Base-by-base conservation (phyloP, 148 eudicot species). In the Rhododendron griersonianum region DNA sequence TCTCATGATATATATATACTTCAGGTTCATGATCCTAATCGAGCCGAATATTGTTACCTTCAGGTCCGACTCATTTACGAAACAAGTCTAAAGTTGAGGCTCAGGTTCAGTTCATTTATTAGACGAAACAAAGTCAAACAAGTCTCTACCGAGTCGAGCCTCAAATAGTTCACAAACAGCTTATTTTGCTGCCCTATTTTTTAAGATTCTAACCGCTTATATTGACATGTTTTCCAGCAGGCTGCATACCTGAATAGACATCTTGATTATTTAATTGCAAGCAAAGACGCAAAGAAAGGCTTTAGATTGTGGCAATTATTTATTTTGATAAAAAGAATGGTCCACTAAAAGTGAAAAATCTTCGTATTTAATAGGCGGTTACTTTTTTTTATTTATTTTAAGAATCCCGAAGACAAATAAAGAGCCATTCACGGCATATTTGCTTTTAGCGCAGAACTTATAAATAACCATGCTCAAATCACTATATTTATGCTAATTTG, bases 141-240 rank as follows among this genome's bases (percentile, higher is more conserved):
- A 16, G 1, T 0, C 0, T 15, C 15, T 16, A 3, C 0, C 1
- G 1, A 15, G 19, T 55, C 1, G 19, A 15, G 1, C 3, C 23
- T 55, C 1, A 1, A 55, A 55, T 0, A 55, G 7, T 55, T 55
- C 21, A 55, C 21, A 15, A 53, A 15, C 1, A 1, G 18, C 15
- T 14, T 1, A 53, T 14, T 53, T 53, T 15, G 57, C 5, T 53
- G 18, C 57, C 4, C 2, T 1, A 3, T 39, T 6, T 41, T 10
- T 13, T 53, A 53, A 53, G 57, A 37, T 74, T 77, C 48, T 5
- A 44, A 41, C n/a, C 51, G 15, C 14, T 44, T 21, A 14, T 18
- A 33, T 18, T 19, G 21, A 75, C 79, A 39, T 7, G 25, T 37
- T 6, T 75, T 15, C 44, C 11, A 0, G 78, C 47, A 37, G 39